Percentiles rank a stretch among this genome's conserved stretches.
Conservation (phyloP, 2,329 filamentous ascomycete genomes). For the Nemania abortiva region DNA sequence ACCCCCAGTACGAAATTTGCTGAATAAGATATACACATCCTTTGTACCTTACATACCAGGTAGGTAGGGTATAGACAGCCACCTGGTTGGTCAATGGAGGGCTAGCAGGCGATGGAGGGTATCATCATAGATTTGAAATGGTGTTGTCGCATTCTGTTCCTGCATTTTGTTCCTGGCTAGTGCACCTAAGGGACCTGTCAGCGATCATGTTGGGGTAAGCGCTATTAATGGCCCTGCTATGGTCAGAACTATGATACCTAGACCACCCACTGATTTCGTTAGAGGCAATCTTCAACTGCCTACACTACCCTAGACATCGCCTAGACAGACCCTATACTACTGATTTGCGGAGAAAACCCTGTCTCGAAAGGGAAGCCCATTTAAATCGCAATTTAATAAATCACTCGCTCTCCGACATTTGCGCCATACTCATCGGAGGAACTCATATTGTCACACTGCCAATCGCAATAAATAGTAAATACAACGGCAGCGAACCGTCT, state of each 20-base stretch:
- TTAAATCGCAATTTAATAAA: conserved; percentile 28
- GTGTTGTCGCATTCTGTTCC: not conserved
- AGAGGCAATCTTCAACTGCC: not conserved
- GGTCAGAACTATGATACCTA: not conserved
- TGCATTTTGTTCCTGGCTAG: conserved; percentile 1
- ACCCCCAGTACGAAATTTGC: not conserved
- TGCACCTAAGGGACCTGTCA: not conserved
- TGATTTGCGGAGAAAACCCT: conserved; percentile 26
- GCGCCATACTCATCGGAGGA: not conserved
- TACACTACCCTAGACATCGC: not conserved
- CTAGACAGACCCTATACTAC: not conserved
- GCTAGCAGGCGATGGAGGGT: not conserved
- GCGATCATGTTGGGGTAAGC: not conserved
- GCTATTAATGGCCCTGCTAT: not conserved
- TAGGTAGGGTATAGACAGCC: not conserved
- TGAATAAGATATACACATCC: not conserved
- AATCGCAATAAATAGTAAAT: conserved; percentile 29
- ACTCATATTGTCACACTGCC: conserved; percentile 1
- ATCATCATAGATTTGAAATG: not conserved
- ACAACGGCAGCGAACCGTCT: not conserved
- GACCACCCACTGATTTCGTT: not conserved
- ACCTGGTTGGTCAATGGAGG: not conserved
- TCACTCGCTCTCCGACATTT: conserved; percentile 23
- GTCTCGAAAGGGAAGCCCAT: conserved; percentile 23
- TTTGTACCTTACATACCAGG: not conserved